phyloP scores from a whole-genome alignment of 331 rosid genomes.

The Phaseolus coccineus region DNA sequence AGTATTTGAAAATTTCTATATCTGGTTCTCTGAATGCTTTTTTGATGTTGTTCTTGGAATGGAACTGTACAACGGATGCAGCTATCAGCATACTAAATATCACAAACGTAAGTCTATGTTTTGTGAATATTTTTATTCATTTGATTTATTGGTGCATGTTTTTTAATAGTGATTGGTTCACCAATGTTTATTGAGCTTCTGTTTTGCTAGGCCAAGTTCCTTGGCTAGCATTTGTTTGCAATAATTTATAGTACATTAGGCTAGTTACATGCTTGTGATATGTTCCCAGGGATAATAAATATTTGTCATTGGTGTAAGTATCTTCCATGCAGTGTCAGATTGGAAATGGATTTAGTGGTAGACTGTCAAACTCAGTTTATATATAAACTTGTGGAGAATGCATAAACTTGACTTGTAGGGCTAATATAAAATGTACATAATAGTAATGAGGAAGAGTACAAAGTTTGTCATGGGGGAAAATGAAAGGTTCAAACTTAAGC shows the following conservation, averaged over 20 bases:
- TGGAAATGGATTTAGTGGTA: conserved; percentile 22
- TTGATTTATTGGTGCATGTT: conserved; percentile 17
- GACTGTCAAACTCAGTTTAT: not conserved
- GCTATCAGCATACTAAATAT: conserved; percentile 99
- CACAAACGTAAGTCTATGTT: conserved; percentile 91
- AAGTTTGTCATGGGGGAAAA: not conserved
- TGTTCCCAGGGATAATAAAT: conserved; percentile 16
- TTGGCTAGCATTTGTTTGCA: conserved; percentile 4
- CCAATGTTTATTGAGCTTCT: conserved; percentile 27
- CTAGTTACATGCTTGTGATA: not conserved
- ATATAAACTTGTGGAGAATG: not conserved
- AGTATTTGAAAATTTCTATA: conserved; percentile 22
- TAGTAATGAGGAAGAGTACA: not conserved
- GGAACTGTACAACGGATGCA: conserved; percentile 64
- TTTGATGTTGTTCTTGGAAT: conserved; percentile 55
- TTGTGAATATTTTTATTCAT: conserved; percentile 41
- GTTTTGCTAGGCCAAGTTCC: conserved; percentile 28
- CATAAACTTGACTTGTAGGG: not conserved
- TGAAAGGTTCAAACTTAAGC: not conserved
- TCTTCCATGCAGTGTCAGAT: not conserved
- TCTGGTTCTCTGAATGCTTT: conserved; percentile 37
- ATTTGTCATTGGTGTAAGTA: conserved; percentile 4
- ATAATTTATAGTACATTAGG: conserved; percentile 1
- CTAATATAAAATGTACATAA: not conserved
- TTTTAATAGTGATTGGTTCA: conserved; percentile 5